Evolutionary conservation across 2,329 filamentous ascomycete species (phyloP).

Genomic region (Pyricularia sp.): DNA sequence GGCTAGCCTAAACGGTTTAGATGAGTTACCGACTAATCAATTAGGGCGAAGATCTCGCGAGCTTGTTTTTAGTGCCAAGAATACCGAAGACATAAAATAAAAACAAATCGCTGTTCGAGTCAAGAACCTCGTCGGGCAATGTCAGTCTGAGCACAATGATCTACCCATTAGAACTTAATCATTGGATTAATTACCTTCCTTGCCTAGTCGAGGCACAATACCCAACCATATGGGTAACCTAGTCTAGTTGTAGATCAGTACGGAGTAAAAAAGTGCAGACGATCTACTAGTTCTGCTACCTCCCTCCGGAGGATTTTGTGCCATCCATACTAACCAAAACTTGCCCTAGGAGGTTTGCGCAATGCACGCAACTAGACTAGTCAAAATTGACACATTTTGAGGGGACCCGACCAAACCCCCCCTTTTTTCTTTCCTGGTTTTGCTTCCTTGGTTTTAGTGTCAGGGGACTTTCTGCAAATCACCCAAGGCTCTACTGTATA

Average conservation of each 20-base stretch:
- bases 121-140: neutral
- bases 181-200: neutral
- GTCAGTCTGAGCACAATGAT: neutral
- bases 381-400: neutral
- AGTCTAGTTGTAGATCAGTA: neutral
- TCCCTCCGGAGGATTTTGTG: too few species aligned
- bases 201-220: neutral
- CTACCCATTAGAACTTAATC: neutral
- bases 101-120: neutral
- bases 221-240: neutral
- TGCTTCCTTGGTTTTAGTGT: neutral
- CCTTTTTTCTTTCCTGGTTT: neutral
- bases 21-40: neutral
- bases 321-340: neutral
- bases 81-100: neutral
- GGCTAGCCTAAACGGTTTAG: neutral
- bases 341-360: neutral
- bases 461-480: neutral
- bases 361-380: neutral
- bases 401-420: neutral
- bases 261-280: neutral
- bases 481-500: neutral
- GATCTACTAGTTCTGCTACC: neutral
- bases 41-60: conserved; percentile 2
- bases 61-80: neutral